Evolutionary conservation across 345 rosid species (phyloP).

Genomic region (Citrus sp.): DNA sequence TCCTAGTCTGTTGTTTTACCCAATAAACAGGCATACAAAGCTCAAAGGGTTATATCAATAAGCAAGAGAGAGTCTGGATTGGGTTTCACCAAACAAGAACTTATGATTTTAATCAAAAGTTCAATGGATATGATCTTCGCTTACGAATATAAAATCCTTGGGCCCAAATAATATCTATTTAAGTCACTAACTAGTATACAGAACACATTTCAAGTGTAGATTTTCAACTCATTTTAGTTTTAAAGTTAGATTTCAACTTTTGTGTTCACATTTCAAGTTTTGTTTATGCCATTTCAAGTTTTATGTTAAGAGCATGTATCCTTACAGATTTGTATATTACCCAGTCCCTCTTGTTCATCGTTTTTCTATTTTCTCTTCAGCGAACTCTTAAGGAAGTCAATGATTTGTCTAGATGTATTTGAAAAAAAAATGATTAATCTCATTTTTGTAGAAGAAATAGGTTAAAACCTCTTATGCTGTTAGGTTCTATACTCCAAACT

Average conservation of each 20-base stretch:
- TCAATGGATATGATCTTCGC: neutral
- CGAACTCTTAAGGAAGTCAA: neutral
- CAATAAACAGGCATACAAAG: neutral
- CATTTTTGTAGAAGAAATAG: neutral
- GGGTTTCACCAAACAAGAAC: neutral
- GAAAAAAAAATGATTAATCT: neutral
- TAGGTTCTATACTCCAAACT: neutral
- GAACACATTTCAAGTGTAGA: neutral
- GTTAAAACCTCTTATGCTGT: neutral
- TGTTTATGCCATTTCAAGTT: neutral
- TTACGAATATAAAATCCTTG: neutral
- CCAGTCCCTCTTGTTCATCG: neutral
- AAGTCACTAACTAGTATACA: no score
- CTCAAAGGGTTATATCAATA: neutral
- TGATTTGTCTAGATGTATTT: neutral
- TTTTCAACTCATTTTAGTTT: neutral
- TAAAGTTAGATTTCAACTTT: neutral
- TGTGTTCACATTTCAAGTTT: neutral
- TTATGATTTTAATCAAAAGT: neutral
- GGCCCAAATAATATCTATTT: neutral
- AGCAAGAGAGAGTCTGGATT: neutral
- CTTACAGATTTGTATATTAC: neutral
- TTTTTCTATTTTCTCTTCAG: neutral
- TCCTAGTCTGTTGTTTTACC: neutral
- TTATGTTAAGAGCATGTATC: neutral